Conservation (phyloP, 108 stramenopile genomes). For the Nitzschia sp. region DNA sequence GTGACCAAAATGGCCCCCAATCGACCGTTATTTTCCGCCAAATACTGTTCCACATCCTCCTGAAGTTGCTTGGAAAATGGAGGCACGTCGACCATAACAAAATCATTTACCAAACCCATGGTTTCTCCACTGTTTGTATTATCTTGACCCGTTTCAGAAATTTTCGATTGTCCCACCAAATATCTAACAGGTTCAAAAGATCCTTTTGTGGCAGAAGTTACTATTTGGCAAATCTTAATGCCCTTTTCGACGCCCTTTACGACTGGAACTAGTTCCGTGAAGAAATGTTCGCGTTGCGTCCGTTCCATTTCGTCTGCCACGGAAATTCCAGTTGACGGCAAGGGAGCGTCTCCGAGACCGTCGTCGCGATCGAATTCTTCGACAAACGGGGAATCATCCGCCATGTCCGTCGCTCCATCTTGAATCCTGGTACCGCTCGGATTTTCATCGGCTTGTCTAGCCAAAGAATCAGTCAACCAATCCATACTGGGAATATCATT, state of each 20-base stretch:
- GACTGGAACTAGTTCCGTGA: constrained; percentile 40
- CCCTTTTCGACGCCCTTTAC: constrained; percentile 21
- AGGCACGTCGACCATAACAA: constrained; percentile 81
- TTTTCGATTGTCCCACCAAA: constrained; percentile 44
- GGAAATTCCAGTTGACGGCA: constrained; percentile 51
- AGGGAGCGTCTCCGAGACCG: constrained; percentile 33
- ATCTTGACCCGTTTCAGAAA: background rate
- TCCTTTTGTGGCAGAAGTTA: constrained; percentile 27
- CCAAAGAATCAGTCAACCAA: constrained; percentile 34
- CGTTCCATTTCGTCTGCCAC: constrained; percentile 51
- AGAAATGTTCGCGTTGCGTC: constrained; percentile 38
- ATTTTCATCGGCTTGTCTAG: background rate
- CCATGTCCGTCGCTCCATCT: constrained; percentile 11
- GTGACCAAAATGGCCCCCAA: constrained; percentile 70
- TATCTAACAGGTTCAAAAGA: constrained; percentile 57
- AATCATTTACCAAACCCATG: constrained; percentile 24
- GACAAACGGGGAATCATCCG: constrained; percentile 16
- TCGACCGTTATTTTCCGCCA: constrained; percentile 54
- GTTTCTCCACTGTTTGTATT: background rate
- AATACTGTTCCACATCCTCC: constrained; percentile 57
- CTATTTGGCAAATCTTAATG: constrained; percentile 40
- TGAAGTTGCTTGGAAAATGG: constrained; percentile 76
- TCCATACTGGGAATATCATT: constrained; percentile 40
- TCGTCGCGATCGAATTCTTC: constrained; percentile 30
- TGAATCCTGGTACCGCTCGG: background rate